Evolutionary conservation across 768 basidiomycete genomes (phyloP), one percentile per base, ranked within the genome.

Genomic region (Albatrellus ellisii): DNA sequence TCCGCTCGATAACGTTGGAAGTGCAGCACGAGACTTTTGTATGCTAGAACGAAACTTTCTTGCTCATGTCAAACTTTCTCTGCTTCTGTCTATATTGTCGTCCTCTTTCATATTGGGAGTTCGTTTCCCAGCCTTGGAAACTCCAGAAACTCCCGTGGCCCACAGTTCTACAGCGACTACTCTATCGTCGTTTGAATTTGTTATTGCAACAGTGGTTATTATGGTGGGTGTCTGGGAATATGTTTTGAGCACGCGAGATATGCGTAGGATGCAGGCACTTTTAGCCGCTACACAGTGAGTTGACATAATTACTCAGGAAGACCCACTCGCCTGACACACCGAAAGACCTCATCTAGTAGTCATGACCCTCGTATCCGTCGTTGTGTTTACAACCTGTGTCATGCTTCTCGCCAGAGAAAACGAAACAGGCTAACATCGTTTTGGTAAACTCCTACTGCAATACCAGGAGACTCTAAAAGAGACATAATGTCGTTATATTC

Each of bases 41-140:
- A 82, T 85, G 80, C 67, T 86, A 11, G 83, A 85, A 57, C 68
- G 83, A 39, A 85, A 86, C 50, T 62, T 82, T 38, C 63, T 86
- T 25, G 69, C 80, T 0, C 77, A 86, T 53, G 46, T 80, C 42
- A 80, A 75, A 51, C 67, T 85, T 21, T 77, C 73, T 4, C 61
- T 82, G 8, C 59, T 86, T 18, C 63, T 86, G 22, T 69, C 72
- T 6, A 62, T 85, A 1, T 58, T 83, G 3, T 73, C 75, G 2
- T 71, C 76, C 22, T 80, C 81, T 7, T 60, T 79, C 39, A 60
- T 86, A 11, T 67, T 85, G 7, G 68, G 66, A 21, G 67, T 69
- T 17, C 76, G 78, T 10, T 66, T 86, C 11, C 59, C 63, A 14
- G 40, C 53, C 1, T 45, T 53, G 2, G 48, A 49, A n/a, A 48